phyloP scores from a whole-genome alignment of 352 stramenopile genomes.

The Globisporangium yorkense region DNA sequence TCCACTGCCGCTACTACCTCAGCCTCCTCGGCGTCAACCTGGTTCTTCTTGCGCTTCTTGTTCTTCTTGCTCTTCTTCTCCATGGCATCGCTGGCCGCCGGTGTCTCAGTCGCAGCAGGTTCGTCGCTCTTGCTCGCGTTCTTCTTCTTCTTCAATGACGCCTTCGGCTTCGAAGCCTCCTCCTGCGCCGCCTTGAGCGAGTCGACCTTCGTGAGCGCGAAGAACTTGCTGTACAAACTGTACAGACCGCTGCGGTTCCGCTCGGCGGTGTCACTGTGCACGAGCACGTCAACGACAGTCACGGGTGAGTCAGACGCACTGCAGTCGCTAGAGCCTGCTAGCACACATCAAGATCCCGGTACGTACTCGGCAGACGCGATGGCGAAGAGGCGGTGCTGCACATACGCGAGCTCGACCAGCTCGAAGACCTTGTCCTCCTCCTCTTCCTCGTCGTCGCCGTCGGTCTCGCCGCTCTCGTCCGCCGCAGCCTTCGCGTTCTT shows the following conservation, averaged over 20 bases:
- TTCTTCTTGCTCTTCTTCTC: constrained; percentile 32
- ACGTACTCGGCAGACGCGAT: constrained; percentile 70
- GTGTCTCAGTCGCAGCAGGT: background rate
- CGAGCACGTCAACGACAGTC: background rate
- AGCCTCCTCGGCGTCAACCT: constrained; percentile 21
- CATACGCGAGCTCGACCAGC: constrained; percentile 44
- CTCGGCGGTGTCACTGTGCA: constrained; percentile 51
- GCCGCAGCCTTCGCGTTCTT: constrained; percentile 32
- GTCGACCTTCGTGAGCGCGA: constrained; percentile 60
- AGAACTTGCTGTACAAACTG: constrained; percentile 75
- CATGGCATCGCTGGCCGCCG: constrained; percentile 3
- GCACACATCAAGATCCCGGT: background rate
- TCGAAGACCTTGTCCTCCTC: constrained; percentile 55
- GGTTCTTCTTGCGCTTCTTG: constrained; percentile 35
- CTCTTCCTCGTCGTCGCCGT: constrained; percentile 46
- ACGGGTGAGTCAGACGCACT: constrained; percentile 1
- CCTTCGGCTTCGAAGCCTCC: constrained; percentile 20
- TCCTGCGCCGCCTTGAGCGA: constrained; percentile 57
- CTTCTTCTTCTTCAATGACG: constrained; percentile 22
- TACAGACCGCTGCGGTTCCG: constrained; percentile 76
- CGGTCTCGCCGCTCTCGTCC: constrained; percentile 34
- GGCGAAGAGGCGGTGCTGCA: constrained; percentile 78
- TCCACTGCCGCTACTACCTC: background rate
- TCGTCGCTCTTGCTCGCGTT: constrained; percentile 3
- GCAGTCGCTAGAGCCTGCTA: background rate